Percentiles rank a stretch among this genome's conserved stretches.
These are phyloP conservation scores for Sphagnum fallax DNA, from an alignment of 228 moss, liverwort and hornwort genomes.

Conservation along the genomic window DNA sequence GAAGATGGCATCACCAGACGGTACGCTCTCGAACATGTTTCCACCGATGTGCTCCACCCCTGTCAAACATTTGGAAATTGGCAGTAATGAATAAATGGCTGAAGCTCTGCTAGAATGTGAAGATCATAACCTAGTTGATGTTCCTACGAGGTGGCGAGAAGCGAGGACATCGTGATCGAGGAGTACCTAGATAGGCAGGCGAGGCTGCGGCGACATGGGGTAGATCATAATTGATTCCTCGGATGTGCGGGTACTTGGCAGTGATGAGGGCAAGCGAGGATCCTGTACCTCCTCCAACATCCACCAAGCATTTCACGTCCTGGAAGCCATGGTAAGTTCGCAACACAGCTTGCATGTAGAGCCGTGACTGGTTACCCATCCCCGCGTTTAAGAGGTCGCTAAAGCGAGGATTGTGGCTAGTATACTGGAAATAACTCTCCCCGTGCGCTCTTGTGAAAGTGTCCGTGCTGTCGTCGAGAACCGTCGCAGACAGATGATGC, in stretches of 20 bases:
- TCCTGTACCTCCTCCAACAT: conserved; percentile 33
- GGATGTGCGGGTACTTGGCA: conserved; percentile 11
- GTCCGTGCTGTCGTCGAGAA: conserved; percentile 9
- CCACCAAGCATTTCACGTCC: conserved; percentile 25
- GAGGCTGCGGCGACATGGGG: conserved; percentile 24
- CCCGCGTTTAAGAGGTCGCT: conserved; percentile 12
- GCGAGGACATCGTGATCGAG: no score
- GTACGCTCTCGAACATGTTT: conserved; percentile 30
- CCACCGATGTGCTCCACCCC: conserved; percentile 33
- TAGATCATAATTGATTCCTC: conserved; percentile 30
- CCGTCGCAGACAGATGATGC: conserved; percentile 19
- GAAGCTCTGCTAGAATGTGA: no score
- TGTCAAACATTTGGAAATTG: neutral
- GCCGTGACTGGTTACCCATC: conserved; percentile 11
- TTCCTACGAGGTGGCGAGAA: no score
- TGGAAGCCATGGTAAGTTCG: conserved; percentile 18
- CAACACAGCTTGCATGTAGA: conserved; percentile 28
- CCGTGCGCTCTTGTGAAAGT: conserved; percentile 25
- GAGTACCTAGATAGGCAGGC: conserved; percentile 10
- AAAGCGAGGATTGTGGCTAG: conserved; percentile 1
- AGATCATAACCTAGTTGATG: no score
- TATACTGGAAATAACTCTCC: conserved; percentile 20
- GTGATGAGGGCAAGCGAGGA: conserved; percentile 9
- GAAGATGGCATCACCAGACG: conserved; percentile 25
- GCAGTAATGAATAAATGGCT: neutral